phyloP scores from a whole-genome alignment of 179 eudicot species.

The Spinacia oleracea region DNA sequence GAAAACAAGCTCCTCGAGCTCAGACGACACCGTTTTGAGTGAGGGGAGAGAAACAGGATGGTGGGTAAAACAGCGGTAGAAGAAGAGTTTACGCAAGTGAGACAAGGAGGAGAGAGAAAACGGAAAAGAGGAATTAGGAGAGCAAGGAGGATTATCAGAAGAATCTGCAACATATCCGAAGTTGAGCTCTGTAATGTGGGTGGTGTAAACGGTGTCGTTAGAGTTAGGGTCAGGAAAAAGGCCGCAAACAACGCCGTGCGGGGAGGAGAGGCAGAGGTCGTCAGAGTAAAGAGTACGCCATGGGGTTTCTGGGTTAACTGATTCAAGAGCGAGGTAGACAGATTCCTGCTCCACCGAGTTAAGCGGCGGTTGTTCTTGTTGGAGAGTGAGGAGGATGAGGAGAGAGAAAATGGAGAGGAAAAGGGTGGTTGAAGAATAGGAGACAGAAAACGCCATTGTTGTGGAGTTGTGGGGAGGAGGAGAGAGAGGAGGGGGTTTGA shows the following conservation, averaged over 20 bases:
- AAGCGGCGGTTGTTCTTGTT: slow-evolving; percentile 33
- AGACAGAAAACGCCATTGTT: slow-evolving; percentile 23
- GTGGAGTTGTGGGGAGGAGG: neutral
- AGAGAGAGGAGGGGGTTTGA: slow-evolving; percentile 18
- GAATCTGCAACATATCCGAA: slow-evolving; percentile 74
- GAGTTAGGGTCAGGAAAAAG: slow-evolving; percentile 25
- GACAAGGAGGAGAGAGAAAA: slow-evolving; percentile 39
- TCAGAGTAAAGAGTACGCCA: slow-evolving; percentile 74
- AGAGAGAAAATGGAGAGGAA: slow-evolving; percentile 5
- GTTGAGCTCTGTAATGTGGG: slow-evolving; percentile 57
- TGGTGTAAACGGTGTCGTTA: slow-evolving; percentile 21
- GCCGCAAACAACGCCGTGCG: slow-evolving; percentile 84
- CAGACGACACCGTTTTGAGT: slow-evolving; percentile 15
- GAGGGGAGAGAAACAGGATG: slow-evolving; percentile 36
- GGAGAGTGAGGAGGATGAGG: slow-evolving; percentile 24
- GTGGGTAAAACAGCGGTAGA: slow-evolving; percentile 66
- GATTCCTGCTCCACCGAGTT: slow-evolving; percentile 60
- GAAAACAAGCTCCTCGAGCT: slow-evolving; percentile 67
- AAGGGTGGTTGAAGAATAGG: slow-evolving; percentile 2
- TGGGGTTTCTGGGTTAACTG: slow-evolving; percentile 58
- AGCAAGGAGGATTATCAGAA: slow-evolving; percentile 66
- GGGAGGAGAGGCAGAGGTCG: slow-evolving; percentile 74
- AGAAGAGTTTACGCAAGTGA: slow-evolving; percentile 61
- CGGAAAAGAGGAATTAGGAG: slow-evolving; percentile 44
- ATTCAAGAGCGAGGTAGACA: slow-evolving; percentile 59